These are phyloP conservation scores for Eucalyptus shirleyi DNA, from an alignment of 345 rosid genomes.

Conservation along the genomic window DNA sequence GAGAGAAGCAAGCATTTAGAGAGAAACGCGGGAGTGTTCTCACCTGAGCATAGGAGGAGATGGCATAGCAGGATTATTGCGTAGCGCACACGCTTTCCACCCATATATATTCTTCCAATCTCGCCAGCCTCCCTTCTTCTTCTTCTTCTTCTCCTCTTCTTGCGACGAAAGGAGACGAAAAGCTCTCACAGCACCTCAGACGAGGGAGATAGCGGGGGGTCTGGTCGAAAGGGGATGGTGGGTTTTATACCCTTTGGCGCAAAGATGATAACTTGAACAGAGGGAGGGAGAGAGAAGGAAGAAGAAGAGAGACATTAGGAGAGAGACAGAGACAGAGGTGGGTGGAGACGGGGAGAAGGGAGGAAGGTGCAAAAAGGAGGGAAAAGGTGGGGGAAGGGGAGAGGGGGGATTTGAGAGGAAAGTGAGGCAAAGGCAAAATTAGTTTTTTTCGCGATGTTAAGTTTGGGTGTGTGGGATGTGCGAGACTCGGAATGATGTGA, in stretches of 20 bases:
- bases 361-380: constrained; percentile 9
- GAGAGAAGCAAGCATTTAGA: neutral
- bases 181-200: neutral
- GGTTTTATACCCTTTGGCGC: neutral
- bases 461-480: neutral
- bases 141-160: neutral
- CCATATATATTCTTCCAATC: neutral
- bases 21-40: neutral
- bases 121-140: neutral
- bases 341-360: constrained; percentile 2
- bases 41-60: neutral
- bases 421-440: neutral
- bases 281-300: neutral
- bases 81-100: neutral
- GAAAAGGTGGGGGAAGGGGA: neutral
- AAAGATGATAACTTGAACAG: neutral
- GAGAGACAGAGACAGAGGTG: neutral
- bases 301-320: neutral
- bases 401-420: neutral
- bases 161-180: neutral
- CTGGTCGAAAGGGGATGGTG: neutral
- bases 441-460: fast-evolving
- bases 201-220: neutral
- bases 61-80: neutral
- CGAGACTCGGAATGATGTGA: neutral